A percentile compares a stretch with the other conserved stretches of the same genome.
Conservation (phyloP, 2,329 filamentous ascomycete species). For the Cercospora citrullina region DNA sequence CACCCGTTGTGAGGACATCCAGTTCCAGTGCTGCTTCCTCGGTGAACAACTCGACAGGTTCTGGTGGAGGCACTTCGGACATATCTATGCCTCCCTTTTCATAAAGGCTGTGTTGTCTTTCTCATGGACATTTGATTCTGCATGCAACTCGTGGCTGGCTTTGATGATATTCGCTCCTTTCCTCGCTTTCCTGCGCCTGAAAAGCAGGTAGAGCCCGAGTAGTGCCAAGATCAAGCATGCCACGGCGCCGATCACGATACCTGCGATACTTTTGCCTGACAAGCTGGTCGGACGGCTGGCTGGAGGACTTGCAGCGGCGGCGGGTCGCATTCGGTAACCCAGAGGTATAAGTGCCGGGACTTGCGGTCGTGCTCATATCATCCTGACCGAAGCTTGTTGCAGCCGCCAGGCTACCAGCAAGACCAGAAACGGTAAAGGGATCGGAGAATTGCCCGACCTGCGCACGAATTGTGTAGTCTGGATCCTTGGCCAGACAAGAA, state of each 20-base stretch:
- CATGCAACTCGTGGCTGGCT: constrained; percentile 1
- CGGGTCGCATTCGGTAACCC: neutral
- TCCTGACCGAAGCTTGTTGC: neutral
- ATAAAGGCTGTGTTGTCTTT: neutral
- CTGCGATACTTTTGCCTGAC: neutral
- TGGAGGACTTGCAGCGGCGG: neutral
- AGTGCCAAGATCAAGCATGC: neutral
- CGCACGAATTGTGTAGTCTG: constrained; percentile 8
- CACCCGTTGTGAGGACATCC: neutral
- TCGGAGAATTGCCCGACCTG: neutral
- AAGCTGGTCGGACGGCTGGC: neutral
- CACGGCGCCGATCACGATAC: constrained; percentile 3
- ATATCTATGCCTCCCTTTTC: constrained; percentile 2
- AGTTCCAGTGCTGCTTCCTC: constrained; percentile 7
- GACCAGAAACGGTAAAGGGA: constrained; percentile 8
- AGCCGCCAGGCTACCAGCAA: constrained; percentile 5
- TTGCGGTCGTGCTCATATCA: neutral
- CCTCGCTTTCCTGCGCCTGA: neutral
- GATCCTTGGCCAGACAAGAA: constrained; percentile 3
- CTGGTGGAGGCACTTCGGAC: neutral
- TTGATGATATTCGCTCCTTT: neutral
- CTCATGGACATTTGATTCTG: neutral
- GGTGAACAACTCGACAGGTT: neutral
- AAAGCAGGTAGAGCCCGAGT: neutral
- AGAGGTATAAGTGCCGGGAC: neutral